Percentiles rank a stretch among this genome's conserved stretches.
Evolutionary conservation across 2,329 filamentous ascomycete species (phyloP).

Genomic region (Chaetothyriales sp.): DNA sequence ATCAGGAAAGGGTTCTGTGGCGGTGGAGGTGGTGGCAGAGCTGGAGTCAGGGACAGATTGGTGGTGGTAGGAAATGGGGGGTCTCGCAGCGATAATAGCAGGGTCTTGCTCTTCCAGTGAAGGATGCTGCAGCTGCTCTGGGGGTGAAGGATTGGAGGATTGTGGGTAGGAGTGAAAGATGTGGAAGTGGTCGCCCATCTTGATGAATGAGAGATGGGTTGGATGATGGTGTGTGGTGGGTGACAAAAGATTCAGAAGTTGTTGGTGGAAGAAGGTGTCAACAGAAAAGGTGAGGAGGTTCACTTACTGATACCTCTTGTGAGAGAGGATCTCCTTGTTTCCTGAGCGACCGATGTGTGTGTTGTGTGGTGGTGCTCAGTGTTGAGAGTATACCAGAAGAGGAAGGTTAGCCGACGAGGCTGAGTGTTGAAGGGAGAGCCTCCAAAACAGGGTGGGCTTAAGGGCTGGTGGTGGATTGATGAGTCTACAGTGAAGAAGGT

Average conservation of each 20-base stretch:
- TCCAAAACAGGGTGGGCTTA: neutral
- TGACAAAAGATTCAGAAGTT: neutral
- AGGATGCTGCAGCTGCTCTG: neutral
- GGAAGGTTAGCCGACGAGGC: neutral
- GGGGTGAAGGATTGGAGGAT: neutral
- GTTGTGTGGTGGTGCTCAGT: neutral
- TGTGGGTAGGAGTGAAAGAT: neutral
- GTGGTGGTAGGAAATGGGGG: neutral
- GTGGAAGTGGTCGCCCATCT: neutral
- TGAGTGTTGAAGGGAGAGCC: neutral
- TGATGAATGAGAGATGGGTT: neutral
- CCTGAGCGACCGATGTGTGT: neutral
- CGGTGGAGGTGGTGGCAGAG: neutral
- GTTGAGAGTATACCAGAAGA: neutral
- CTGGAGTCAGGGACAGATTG: neutral
- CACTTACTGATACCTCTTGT: neutral
- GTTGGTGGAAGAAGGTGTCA: neutral
- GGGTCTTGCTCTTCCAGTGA: neutral
- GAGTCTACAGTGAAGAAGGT: neutral
- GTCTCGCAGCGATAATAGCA: neutral
- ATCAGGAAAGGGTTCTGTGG: conserved; percentile 1
- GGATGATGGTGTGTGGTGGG: neutral
- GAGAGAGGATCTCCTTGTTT: neutral
- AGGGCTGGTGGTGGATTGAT: neutral
- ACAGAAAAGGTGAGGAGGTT: neutral